Percentiles rank a stretch among this genome's conserved stretches.
Conservation (phyloP, 257 asterid genomes). For the Penstemon barbatus region DNA sequence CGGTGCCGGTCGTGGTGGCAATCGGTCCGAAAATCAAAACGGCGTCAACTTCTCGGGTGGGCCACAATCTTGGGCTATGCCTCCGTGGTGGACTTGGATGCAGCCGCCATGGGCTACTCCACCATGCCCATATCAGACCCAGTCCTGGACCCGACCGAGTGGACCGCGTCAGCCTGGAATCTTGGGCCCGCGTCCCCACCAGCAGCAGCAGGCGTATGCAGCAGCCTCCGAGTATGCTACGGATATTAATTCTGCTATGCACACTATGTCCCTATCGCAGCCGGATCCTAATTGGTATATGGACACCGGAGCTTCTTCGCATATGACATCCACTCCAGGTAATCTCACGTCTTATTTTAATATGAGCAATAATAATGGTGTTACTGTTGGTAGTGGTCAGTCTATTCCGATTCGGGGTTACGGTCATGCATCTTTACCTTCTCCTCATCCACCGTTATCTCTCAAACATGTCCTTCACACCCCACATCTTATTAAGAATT, state of each 20-base stretch:
- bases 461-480: too few relatives aligned
- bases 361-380: not conserved
- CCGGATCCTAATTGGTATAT: not conserved
- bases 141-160: too few relatives aligned
- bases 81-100: too few relatives aligned
- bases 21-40: too few relatives aligned
- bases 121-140: too few relatives aligned
- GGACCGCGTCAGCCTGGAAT: not conserved
- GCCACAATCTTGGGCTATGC: too few relatives aligned
- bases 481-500: not conserved
- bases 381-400: not conserved
- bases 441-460: too few relatives aligned
- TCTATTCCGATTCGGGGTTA: not conserved
- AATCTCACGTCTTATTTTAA: slow-evolving; percentile 5
- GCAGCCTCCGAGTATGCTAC: not conserved
- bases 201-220: not conserved
- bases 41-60: too few relatives aligned
- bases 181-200: not conserved
- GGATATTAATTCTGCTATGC: not conserved
- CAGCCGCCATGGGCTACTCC: too few relatives aligned
- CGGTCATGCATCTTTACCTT: not conserved
- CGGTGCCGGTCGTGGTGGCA: too few relatives aligned
- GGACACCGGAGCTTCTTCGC: not conserved
- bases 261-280: not conserved
- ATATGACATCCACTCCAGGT: not conserved